Conservation (phyloP, 202 grass and related monocot genomes). For the Carex sylvatica region DNA sequence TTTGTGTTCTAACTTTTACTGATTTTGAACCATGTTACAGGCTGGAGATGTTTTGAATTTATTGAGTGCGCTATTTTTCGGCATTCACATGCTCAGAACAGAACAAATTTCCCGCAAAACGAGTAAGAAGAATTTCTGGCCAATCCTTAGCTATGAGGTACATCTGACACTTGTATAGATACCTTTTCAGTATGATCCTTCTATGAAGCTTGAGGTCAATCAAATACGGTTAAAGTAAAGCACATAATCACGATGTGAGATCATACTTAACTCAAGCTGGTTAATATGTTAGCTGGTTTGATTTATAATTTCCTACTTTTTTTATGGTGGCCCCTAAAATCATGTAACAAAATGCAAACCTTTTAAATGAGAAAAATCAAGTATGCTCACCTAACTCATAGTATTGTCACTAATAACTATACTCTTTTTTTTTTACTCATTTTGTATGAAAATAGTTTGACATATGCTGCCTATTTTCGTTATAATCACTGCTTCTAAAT, state of each 20-base stretch:
- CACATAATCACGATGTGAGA: not conserved
- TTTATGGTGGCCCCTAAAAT: not conserved
- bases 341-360: not conserved
- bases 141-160: constrained; percentile 83
- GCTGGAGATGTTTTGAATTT: constrained; percentile 78
- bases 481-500: not conserved
- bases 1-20: constrained; percentile 10
- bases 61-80: constrained; percentile 76
- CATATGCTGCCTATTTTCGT: not conserved
- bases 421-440: not conserved
- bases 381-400: not conserved
- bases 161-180: constrained; percentile 1
- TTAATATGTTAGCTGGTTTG: not conserved
- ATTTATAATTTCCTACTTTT: not conserved
- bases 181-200: constrained; percentile 3
- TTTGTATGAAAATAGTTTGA: constrained; percentile 4
- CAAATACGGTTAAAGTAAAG: not conserved
- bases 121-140: constrained; percentile 71
- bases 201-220: not conserved
- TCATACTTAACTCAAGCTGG: not conserved
- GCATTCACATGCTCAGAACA: constrained; percentile 87
- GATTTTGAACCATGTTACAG: constrained; percentile 35
- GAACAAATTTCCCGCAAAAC: constrained; percentile 83
- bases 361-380: constrained; percentile 1
- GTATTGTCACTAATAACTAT: not conserved